Conservation (phyloP, 2,329 filamentous ascomycete genomes). For the Hortaea werneckii region DNA sequence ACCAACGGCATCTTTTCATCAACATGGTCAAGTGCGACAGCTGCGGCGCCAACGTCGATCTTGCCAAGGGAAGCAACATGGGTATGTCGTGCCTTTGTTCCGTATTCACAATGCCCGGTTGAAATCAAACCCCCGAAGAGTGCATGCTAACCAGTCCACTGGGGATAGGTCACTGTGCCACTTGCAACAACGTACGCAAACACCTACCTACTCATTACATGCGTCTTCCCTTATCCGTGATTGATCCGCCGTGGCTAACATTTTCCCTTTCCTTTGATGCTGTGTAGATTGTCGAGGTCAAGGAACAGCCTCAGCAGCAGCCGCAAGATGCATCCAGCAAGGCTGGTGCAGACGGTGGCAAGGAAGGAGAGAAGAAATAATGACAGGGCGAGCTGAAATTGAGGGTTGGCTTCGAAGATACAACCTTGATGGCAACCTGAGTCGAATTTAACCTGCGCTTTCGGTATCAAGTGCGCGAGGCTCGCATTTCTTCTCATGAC, state of each 20-base stretch:
- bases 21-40: background rate
- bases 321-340: background rate
- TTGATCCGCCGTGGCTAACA: background rate
- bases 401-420: background rate
- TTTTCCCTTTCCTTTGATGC: background rate
- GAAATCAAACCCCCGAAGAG: no score
- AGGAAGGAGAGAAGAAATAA: background rate
- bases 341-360: background rate
- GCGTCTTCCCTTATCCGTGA: no score
- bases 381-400: background rate
- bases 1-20: no score
- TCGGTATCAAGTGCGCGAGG: no score
- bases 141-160: no score
- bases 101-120: no score
- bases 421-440: background rate
- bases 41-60: constrained; percentile 3
- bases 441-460: no score
- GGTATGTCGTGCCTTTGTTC: background rate
- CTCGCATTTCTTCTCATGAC: no score
- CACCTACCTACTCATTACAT: no score
- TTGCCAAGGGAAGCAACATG: constrained; percentile 4
- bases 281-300: background rate
- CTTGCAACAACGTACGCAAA: constrained; percentile 1
- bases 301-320: background rate
- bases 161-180: background rate